Conservation (phyloP, 2,329 filamentous ascomycete species). For the Pseudocercospora cruenta region DNA sequence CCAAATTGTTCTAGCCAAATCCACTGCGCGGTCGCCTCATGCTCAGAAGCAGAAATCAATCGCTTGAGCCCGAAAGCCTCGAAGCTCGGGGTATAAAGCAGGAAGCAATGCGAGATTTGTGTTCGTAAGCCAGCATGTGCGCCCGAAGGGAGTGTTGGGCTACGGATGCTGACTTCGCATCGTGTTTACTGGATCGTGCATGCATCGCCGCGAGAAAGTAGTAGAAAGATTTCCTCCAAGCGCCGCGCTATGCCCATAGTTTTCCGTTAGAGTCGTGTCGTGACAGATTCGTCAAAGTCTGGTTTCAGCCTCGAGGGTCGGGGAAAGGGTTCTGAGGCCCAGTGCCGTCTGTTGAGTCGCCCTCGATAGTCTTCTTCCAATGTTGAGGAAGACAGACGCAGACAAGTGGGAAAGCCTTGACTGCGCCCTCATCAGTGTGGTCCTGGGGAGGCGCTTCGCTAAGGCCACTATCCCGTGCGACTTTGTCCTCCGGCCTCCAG, state of each 20-base stretch:
- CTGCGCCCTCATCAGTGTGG: conserved; percentile 64
- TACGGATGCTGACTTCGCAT: not conserved
- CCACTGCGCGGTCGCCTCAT: not conserved
- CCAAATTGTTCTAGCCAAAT: conserved; percentile 2
- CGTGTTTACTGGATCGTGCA: not conserved
- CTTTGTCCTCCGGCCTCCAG: conserved; percentile 69
- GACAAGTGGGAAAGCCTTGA: conserved; percentile 96
- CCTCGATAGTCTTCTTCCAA: conserved; percentile 95
- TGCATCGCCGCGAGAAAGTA: not conserved
- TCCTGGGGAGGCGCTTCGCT: conserved; percentile 66
- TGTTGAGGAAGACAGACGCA: conserved; percentile 95
- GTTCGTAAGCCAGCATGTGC: not conserved
- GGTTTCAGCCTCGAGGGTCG: conserved; percentile 9
- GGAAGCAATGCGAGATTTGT: not conserved
- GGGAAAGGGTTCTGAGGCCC: conserved; percentile 21
- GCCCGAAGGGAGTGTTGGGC: not conserved
- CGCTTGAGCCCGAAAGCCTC: conserved; percentile 4
- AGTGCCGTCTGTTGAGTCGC: conserved; percentile 59
- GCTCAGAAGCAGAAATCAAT: not conserved
- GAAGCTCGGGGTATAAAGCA: not conserved
- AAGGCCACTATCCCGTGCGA: conserved; percentile 90
- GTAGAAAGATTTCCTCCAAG: not conserved
- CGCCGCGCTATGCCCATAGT: not conserved
- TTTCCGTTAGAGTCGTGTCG: conserved; percentile 5
- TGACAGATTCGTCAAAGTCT: conserved; percentile 6